These are phyloP conservation scores for Colletotrichum trifolii DNA, from an alignment of 2,329 filamentous ascomycete genomes.

Conservation along the genomic window DNA sequence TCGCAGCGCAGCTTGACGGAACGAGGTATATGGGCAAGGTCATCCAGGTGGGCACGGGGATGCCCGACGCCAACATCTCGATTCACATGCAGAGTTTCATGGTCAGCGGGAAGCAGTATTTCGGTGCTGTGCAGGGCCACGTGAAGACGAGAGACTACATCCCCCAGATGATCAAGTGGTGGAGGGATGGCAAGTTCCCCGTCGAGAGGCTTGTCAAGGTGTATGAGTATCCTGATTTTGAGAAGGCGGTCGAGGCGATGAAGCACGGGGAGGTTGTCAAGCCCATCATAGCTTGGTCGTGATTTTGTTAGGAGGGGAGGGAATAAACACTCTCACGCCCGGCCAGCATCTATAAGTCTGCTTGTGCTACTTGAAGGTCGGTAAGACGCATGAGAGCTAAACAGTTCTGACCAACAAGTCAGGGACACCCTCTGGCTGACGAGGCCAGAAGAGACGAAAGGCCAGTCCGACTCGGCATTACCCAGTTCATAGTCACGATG, in stretches of 20 bases:
- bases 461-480: no score
- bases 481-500: no score
- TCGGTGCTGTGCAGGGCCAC: constrained; percentile 49
- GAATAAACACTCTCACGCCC: no score
- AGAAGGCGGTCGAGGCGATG: constrained; percentile 47
- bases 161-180: constrained; percentile 46
- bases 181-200: constrained; percentile 47
- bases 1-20: constrained; percentile 54
- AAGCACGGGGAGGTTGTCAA: constrained; percentile 32
- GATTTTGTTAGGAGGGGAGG: neutral
- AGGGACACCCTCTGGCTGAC: no score
- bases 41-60: constrained; percentile 61
- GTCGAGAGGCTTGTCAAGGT: constrained; percentile 47
- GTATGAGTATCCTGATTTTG: constrained; percentile 46
- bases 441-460: no score
- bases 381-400: no score
- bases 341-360: no score
- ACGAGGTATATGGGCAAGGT: constrained; percentile 58
- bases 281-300: constrained; percentile 35
- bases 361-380: no score
- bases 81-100: constrained; percentile 58
- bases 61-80: constrained; percentile 53
- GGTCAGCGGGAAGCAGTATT: constrained; percentile 57
- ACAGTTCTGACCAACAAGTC: no score
- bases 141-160: constrained; percentile 54